Evolutionary conservation across 257 asterid genomes (phyloP).

Genomic region (Fraxinus cuspidata): DNA sequence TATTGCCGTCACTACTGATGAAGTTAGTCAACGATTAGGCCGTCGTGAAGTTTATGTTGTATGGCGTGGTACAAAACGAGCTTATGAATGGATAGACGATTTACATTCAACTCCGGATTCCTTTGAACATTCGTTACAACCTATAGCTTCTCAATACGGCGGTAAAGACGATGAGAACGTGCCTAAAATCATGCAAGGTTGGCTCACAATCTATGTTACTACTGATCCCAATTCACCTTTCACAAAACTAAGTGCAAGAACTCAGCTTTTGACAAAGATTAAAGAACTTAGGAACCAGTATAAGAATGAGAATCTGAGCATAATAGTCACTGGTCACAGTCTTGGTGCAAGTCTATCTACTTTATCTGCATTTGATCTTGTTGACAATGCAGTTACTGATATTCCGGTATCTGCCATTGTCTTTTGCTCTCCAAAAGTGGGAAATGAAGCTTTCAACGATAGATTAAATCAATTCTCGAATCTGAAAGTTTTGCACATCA

Average conservation of each 20-base stretch:
- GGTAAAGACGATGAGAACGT: conserved; percentile 12
- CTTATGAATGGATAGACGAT: conserved; percentile 73
- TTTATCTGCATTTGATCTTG: conserved; percentile 71
- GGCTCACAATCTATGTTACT: conserved; percentile 64
- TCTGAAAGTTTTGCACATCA: conserved; percentile 62
- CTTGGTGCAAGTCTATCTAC: conserved; percentile 64
- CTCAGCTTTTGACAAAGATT: conserved; percentile 50
- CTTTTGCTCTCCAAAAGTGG: conserved; percentile 83
- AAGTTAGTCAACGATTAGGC: conserved; percentile 45
- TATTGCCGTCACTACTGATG: conserved; percentile 62
- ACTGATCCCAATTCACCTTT: conserved; percentile 61
- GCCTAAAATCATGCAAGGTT: conserved; percentile 71
- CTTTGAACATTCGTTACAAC: conserved; percentile 34
- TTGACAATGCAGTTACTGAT: conserved; percentile 63
- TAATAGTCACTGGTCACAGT: conserved; percentile 73
- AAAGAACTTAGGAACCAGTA: conserved; percentile 21
- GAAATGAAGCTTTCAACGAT: conserved; percentile 55
- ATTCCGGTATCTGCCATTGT: conserved; percentile 71
- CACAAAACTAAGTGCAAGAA: conserved; percentile 66
- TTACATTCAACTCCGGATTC: conserved; percentile 47
- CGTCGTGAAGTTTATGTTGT: conserved; percentile 73
- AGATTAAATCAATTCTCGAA: conserved; percentile 41
- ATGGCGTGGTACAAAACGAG: conserved; percentile 72
- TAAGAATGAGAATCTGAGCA: conserved; percentile 51
- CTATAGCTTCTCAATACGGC: background rate